phyloP scores from a whole-genome alignment of 140 eudicot species.

The Oenanthe javanica region DNA sequence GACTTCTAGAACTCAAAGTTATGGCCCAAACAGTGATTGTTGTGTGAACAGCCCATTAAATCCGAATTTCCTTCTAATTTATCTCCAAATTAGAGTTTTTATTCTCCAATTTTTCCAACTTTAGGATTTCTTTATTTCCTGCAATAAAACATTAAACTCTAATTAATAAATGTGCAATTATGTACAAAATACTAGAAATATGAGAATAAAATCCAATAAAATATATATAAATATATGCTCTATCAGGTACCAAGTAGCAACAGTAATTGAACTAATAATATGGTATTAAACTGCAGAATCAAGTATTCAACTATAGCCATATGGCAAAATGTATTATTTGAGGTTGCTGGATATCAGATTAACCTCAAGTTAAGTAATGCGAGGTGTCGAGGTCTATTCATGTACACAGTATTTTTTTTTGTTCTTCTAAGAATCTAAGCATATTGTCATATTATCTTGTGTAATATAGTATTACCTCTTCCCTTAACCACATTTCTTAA shows the following conservation, averaged over 20 bases:
- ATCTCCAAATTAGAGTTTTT: too few species aligned
- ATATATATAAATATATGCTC: too few species aligned
- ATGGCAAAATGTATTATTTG: background rate
- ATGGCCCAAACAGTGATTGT: too few species aligned
- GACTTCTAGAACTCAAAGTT: too few species aligned
- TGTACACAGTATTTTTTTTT: background rate
- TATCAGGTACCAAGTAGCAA: background rate
- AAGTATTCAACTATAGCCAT: background rate
- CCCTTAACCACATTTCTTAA: slow-evolving; percentile 83
- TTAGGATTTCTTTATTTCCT: too few species aligned
- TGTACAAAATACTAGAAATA: too few species aligned
- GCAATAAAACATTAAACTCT: too few species aligned
- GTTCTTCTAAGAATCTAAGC: background rate
- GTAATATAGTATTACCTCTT: slow-evolving; percentile 35
- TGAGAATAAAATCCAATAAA: too few species aligned
- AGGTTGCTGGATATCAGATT: background rate
- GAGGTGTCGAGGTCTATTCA: background rate
- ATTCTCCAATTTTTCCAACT: too few species aligned
- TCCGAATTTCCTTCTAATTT: too few species aligned
- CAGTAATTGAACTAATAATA: background rate
- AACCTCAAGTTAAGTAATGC: background rate
- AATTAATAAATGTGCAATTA: too few species aligned
- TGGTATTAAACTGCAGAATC: background rate
- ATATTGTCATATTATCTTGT: background rate
- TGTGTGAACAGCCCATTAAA: too few species aligned